These are phyloP conservation scores for Phytopythium cucurbitacearum DNA, from an alignment of 352 stramenopile genomes.

Conservation along the genomic window DNA sequence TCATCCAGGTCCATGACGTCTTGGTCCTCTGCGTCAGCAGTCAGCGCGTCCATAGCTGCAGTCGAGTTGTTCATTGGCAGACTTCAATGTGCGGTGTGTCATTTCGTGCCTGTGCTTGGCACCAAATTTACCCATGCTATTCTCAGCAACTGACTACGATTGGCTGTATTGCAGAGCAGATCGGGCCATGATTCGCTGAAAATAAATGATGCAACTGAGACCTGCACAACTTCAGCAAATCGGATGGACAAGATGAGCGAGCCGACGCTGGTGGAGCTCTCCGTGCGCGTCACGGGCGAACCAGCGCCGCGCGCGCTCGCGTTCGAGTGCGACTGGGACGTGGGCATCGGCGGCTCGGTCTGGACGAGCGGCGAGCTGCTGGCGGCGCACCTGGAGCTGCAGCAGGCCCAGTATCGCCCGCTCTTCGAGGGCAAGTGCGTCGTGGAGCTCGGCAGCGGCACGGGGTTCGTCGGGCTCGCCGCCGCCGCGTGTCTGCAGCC, in stretches of 20 bases:
- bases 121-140: no score
- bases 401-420: conserved; percentile 37
- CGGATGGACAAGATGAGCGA: not conserved
- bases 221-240: not conserved
- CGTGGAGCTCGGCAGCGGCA: conserved; percentile 76
- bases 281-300: conserved; percentile 31
- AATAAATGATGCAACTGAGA: not conserved
- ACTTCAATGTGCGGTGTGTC: no score
- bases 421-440: conserved; percentile 60
- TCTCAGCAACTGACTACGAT: no score
- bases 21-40: not conserved
- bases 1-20: no score
- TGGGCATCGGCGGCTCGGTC: conserved; percentile 78
- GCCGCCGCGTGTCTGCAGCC: conserved; percentile 57
- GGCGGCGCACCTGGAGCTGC: conserved; percentile 47
- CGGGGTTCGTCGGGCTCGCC: conserved; percentile 70
- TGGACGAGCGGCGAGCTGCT: conserved; percentile 82
- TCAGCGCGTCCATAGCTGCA: not conserved
- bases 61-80: no score
- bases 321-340: conserved; percentile 77
- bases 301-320: conserved; percentile 24
- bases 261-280: conserved; percentile 34
- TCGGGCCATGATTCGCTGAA: no score
- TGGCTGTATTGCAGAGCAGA: no score
- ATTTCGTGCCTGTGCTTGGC: no score